Evolutionary conservation across 106 monocot genomes (phyloP), one percentile per base, ranked within the genome.

Genomic region (Apostasia shenzhenica): DNA sequence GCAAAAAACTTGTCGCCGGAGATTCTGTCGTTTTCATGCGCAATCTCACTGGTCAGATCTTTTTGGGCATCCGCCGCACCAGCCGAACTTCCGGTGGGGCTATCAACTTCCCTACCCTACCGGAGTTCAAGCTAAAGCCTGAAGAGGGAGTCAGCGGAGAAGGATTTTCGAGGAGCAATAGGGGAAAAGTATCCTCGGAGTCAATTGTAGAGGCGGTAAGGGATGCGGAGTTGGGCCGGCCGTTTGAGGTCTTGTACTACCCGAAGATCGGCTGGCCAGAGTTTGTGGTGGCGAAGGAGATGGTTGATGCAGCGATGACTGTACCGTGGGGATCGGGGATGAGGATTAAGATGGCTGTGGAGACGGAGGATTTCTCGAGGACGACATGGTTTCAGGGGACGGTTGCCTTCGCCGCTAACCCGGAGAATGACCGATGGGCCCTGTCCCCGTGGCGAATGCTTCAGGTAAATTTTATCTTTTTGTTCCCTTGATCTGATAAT

Each of bases 1-100:
- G 45, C 13, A 92, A 92, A 81, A 77, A 64, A 73, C 85, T 92
- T 9, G 62, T 88, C 37, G 73, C 82, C 1, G 92, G 85, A 0
- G 92, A 92, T 70, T 61, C 79, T n/a, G 79, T 88, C 47, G 83
- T 88, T 8, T 92, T 92, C 54, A 71, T 79, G 3, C 72, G 67
- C 48, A 77, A 77, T 40, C 11, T 10, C 0, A 55, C 48, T 13
- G 74, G 75, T 0, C 54, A 77, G 46, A 47, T 81, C 41, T 83
- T 77, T 61, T 73, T 84, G 14, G 87, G 87, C 5, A 49, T 88
- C 10, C 77, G 83, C 43, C 76, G 83, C 41, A 57, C 67, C 3
- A 41, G 44, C 8, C 68, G 80, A 42, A 54, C 13, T 38, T 68
- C 7, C 14, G 44, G 43, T n/a, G 9, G 9, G 54, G 63, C 3